Conservation (phyloP, 2,329 filamentous ascomycete species). For the Didymella segeticola region DNA sequence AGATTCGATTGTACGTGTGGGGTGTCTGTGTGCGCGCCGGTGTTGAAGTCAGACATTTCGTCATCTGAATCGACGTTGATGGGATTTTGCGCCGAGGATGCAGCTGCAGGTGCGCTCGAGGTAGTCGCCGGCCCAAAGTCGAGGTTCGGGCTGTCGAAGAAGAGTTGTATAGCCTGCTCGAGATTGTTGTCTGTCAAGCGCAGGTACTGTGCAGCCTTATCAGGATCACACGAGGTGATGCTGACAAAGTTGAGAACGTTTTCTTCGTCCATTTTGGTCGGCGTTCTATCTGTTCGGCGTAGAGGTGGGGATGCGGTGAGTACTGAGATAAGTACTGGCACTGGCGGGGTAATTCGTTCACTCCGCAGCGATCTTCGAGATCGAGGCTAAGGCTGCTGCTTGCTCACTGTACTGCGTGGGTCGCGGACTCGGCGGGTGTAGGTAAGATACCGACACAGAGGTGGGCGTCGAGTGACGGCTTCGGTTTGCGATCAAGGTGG, state of each 20-base stretch:
- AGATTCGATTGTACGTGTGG: slow-evolving; percentile 50
- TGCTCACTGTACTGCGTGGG: neutral
- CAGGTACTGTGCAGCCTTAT: slow-evolving; percentile 82
- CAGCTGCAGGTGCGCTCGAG: slow-evolving; percentile 44
- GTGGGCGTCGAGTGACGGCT: slow-evolving; percentile 17
- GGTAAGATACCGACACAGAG: neutral
- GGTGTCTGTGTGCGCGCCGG: slow-evolving; percentile 40
- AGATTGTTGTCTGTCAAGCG: slow-evolving; percentile 83
- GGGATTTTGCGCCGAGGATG: slow-evolving; percentile 57
- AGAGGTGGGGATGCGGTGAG: neutral
- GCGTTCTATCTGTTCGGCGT: slow-evolving; percentile 9
- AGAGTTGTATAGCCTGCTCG: slow-evolving; percentile 86
- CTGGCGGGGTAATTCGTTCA: slow-evolving; percentile 7
- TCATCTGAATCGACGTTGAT: slow-evolving; percentile 82
- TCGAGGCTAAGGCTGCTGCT: neutral
- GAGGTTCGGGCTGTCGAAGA: slow-evolving; percentile 85
- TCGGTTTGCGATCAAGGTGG: slow-evolving; percentile 16
- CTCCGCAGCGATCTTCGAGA: neutral
- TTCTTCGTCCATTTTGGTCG: slow-evolving; percentile 55
- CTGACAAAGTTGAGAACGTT: slow-evolving; percentile 76
- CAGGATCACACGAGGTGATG: slow-evolving; percentile 77
- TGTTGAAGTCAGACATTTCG: slow-evolving; percentile 62
- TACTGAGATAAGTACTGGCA: slow-evolving; percentile 10
- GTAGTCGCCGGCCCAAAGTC: slow-evolving; percentile 54
- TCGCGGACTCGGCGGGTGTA: neutral